Conservation (phyloP, 805 yeast genomes). For the Metschnikowia anglica region DNA sequence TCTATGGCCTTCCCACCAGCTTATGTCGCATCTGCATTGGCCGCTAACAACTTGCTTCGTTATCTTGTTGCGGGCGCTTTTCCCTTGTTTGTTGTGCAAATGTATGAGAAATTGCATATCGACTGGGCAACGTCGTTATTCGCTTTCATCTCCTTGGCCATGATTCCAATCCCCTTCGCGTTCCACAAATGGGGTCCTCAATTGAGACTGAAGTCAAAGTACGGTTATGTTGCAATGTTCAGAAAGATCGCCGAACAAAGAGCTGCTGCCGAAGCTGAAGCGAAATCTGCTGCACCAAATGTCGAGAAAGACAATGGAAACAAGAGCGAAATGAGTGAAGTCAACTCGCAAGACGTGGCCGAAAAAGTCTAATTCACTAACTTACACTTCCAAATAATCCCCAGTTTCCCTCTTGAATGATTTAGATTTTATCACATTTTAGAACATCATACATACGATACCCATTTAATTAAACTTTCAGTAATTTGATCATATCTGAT, state of each 20-base stretch:
- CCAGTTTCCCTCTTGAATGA: background rate
- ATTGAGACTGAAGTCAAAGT: slow-evolving; percentile 57
- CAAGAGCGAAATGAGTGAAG: background rate
- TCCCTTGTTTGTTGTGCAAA: slow-evolving; percentile 83
- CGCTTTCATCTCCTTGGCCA: slow-evolving; percentile 62
- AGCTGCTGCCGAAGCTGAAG: slow-evolving; percentile 17
- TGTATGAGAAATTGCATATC: slow-evolving; percentile 68
- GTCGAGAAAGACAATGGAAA: background rate
- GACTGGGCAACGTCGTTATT: slow-evolving; percentile 79
- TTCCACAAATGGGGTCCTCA: slow-evolving; percentile 58
- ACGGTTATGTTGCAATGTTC: slow-evolving; percentile 53
- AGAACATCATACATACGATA: background rate
- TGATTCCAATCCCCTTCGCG: slow-evolving; percentile 75
- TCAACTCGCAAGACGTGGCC: slow-evolving; percentile 9
- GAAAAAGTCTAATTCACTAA: slow-evolving; percentile 9
- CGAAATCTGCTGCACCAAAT: slow-evolving; percentile 2
- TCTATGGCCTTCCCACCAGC: slow-evolving; percentile 71
- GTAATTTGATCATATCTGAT: background rate
- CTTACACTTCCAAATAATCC: no score
- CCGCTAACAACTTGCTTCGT: slow-evolving; percentile 81
- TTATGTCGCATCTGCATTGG: slow-evolving; percentile 81
- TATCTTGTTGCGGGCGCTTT: slow-evolving; percentile 74
- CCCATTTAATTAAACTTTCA: slow-evolving; percentile 1
- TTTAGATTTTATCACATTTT: background rate
- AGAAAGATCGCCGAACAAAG: slow-evolving; percentile 23